These are phyloP conservation scores for Solanum dulcamara DNA, from an alignment of 257 asterid species.

Conservation along the genomic window DNA sequence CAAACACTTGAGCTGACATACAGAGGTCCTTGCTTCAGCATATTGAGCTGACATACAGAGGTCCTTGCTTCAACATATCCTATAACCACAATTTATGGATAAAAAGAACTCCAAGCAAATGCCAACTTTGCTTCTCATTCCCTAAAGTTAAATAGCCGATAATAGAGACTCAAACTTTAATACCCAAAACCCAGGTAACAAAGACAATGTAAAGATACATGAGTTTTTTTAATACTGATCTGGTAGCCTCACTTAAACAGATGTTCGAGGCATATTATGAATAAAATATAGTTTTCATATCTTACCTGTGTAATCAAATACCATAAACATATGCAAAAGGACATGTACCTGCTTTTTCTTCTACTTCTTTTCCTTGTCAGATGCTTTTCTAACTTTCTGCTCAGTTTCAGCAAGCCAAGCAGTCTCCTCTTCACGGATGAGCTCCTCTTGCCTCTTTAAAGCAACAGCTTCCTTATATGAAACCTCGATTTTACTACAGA, in stretches of 20 bases:
- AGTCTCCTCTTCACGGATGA: slow-evolving; percentile 90
- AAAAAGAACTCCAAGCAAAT: not conserved
- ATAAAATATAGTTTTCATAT: not conserved
- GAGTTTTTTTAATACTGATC: not conserved
- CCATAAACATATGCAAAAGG: not conserved
- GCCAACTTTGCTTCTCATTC: not conserved
- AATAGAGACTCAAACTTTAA: not conserved
- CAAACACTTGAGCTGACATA: not conserved
- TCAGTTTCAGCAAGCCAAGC: slow-evolving; percentile 73
- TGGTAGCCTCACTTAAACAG: not conserved
- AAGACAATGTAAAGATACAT: not conserved
- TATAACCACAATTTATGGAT: not conserved
- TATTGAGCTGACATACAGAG: too few relatives aligned
- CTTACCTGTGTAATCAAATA: not conserved
- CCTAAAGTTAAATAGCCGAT: not conserved
- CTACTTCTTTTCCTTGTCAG: slow-evolving; percentile 63
- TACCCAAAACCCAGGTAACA: not conserved
- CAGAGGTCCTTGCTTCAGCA: not conserved
- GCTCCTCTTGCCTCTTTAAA: slow-evolving; percentile 89
- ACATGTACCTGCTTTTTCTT: slow-evolving; percentile 49
- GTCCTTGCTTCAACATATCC: too few relatives aligned
- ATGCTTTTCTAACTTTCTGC: slow-evolving; percentile 54
- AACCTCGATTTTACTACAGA: slow-evolving; percentile 74
- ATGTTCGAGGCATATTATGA: not conserved
- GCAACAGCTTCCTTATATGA: slow-evolving; percentile 89